Evolutionary conservation across 257 asterid species (phyloP).

Genomic region (Anisodus acutangulus): DNA sequence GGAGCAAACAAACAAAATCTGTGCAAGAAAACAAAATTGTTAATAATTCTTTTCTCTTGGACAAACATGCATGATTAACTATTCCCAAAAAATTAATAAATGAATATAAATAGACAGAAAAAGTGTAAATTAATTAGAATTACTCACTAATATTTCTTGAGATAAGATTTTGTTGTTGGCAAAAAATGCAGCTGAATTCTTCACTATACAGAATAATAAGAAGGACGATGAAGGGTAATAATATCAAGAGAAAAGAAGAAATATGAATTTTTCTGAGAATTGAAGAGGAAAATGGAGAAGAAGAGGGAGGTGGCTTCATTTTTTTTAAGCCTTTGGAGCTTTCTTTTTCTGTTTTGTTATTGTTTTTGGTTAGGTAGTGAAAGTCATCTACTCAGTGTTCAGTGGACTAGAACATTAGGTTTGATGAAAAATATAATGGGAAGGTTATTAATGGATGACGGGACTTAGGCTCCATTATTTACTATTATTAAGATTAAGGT

Average conservation of each 20-base stretch:
- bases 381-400: neutral
- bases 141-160: constrained; percentile 41
- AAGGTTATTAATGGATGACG: neutral
- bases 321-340: neutral
- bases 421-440: neutral
- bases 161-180: constrained; percentile 32
- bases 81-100: neutral
- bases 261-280: constrained; percentile 34
- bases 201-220: constrained; percentile 43
- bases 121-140: neutral
- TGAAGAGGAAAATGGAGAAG: constrained; percentile 39
- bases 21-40: neutral
- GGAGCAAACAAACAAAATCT: neutral
- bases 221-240: constrained; percentile 43
- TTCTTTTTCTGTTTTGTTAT: neutral
- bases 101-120: neutral
- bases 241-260: constrained; percentile 40
- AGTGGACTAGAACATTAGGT: neutral
- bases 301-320: constrained; percentile 42
- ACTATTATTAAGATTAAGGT: too few relatives aligned
- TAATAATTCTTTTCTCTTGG: neutral
- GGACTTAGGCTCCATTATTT: neutral
- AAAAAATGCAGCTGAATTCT: constrained; percentile 42
- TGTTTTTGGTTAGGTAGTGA: constrained; percentile 20
- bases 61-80: neutral